Base-by-base conservation (phyloP, 345 rosid species). In the Noccaea caerulescens region DNA sequence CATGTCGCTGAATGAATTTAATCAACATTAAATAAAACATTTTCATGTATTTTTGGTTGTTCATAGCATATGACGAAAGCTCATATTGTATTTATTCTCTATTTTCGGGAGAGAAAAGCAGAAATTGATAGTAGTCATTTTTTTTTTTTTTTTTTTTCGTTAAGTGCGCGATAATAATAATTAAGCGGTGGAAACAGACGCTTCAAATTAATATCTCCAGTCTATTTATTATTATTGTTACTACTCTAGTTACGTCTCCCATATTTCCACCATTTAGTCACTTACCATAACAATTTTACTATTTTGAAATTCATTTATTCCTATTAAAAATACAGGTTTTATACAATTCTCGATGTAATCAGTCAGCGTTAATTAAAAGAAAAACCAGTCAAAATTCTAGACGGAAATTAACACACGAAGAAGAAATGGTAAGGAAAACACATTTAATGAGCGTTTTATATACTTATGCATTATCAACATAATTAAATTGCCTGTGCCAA, bases 1-100 rank as follows among this genome's bases (percentile, higher is more conserved):
- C 72, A 73, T 56, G 14, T 54, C 30, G 7, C 39, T 73, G 77
- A 58, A 65, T 58, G 60, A 73, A 12, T 73, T 20, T 58, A 36
- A 49, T 43, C 1, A 27, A 27, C 10, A 51, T 37, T 47, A 36
- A 45, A 38, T 30, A 46, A 46, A 62, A 56, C 4, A 45, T 10
- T 14, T 63, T 54, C 58, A 52, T 56, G 51, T 14, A 58, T 73
- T 58, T 33, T 58, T 41, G 38, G 61, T 56, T 72, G 43, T 49
- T 49, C 16, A 45, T 50, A 33, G 67, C 46, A 66, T 30, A 65
- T 73, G 60, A 56, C 65, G 38, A 50, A 58, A 36, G 3, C 7
- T 47, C 12, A 32, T 13, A 1, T 10, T 55, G 58, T 63, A 55
- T 46, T 55, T 63, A 53, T 23, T 11, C 69, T 62, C 23, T 46